These are phyloP conservation scores for Zoysia matrella DNA, from an alignment of 202 grass and related monocot species.

Conservation along the genomic window DNA sequence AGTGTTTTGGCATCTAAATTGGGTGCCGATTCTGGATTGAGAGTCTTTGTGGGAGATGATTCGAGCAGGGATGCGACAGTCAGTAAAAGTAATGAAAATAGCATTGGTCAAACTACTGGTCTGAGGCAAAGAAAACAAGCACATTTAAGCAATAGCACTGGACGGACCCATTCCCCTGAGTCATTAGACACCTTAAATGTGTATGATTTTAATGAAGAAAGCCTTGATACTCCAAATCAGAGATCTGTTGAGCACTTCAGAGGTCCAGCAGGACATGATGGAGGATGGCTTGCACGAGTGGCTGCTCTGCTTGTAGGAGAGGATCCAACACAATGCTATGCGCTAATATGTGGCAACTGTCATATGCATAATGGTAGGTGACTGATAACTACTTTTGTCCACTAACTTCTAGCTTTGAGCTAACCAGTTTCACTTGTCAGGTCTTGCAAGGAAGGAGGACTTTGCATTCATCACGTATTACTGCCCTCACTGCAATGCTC, in stretches of 20 bases:
- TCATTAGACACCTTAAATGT: constrained; percentile 47
- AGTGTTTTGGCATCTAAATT: constrained; percentile 90
- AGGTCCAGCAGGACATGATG: constrained; percentile 56
- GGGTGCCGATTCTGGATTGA: constrained; percentile 82
- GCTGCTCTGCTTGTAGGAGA: constrained; percentile 95
- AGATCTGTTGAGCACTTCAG: constrained; percentile 68
- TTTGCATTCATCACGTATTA: constrained; percentile 89
- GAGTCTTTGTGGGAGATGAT: constrained; percentile 73
- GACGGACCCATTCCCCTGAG: constrained; percentile 33
- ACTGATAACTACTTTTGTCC: not conserved
- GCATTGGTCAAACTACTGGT: constrained; percentile 43
- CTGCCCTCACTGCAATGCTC: constrained; percentile 82
- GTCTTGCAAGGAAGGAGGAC: constrained; percentile 94
- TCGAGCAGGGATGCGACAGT: constrained; percentile 34
- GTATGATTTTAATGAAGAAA: constrained; percentile 56
- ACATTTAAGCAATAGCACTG: constrained; percentile 9
- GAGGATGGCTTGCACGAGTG: constrained; percentile 83
- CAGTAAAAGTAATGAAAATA: constrained; percentile 55
- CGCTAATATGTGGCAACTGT: constrained; percentile 84
- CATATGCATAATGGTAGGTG: constrained; percentile 93
- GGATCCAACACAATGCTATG: constrained; percentile 96
- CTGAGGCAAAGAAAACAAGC: constrained; percentile 58
- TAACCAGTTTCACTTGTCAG: constrained; percentile 47
- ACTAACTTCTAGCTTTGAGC: not conserved
- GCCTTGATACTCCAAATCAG: constrained; percentile 44